Evolutionary conservation across 352 stramenopile genomes (phyloP).

Genomic region (Phytophthora sp.): DNA sequence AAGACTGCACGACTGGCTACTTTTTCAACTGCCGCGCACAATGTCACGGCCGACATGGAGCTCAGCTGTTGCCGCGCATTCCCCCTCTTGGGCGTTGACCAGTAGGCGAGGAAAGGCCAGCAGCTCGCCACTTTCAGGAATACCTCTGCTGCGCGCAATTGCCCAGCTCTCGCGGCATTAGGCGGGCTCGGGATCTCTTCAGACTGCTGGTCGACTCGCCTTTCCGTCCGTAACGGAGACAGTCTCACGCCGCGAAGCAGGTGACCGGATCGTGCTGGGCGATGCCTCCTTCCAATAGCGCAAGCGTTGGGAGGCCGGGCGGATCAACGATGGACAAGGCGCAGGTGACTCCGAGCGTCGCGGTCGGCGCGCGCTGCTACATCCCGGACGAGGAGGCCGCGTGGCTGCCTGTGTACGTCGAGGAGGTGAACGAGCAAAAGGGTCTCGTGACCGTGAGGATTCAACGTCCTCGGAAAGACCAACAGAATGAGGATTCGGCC

Average conservation of each 20-base stretch:
- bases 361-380: slow-evolving; percentile 74
- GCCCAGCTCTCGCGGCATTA: neutral
- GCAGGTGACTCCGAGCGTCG: slow-evolving; percentile 38
- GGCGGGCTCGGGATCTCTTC: slow-evolving; percentile 1
- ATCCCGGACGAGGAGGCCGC: slow-evolving; percentile 67
- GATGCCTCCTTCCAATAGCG: slow-evolving; percentile 33
- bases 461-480: slow-evolving; percentile 32
- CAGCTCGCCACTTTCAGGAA: slow-evolving; percentile 8
- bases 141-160: slow-evolving; percentile 12
- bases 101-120: slow-evolving; percentile 31
- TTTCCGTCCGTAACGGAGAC: slow-evolving; percentile 13
- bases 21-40: slow-evolving; percentile 19
- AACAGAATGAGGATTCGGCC: slow-evolving; percentile 29
- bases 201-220: slow-evolving; percentile 2
- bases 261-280: neutral
- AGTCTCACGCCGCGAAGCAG: too few species aligned
- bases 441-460: slow-evolving; percentile 50
- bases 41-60: slow-evolving; percentile 36
- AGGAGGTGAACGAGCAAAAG: slow-evolving; percentile 58
- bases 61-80: slow-evolving; percentile 39
- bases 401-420: slow-evolving; percentile 78
- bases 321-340: slow-evolving; percentile 10
- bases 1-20: slow-evolving; percentile 25
- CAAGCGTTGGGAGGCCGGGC: slow-evolving; percentile 1
- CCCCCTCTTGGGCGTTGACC: slow-evolving; percentile 31